Percentiles rank a stretch among this genome's conserved stretches.
Conservation (phyloP, 345 rosid genomes). For the Passiflora organensis region DNA sequence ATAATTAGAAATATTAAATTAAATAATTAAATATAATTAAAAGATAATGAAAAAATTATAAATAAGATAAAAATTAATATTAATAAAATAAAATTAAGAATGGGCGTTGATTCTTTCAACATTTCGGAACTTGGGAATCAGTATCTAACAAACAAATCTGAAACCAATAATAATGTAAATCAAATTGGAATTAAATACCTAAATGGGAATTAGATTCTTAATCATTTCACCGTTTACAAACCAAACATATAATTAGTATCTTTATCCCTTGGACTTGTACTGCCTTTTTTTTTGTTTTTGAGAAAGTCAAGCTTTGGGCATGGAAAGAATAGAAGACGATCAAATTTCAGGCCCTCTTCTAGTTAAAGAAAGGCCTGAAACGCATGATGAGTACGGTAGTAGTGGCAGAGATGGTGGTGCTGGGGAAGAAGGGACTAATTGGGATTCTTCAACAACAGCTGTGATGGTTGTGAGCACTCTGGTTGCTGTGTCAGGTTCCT, state of each 20-base stretch:
- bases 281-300: not conserved
- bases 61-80: too few species aligned
- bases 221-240: not conserved
- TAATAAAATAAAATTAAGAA: not conserved
- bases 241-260: too few species aligned
- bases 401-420: too few species aligned
- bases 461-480: conserved; percentile 25
- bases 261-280: not conserved
- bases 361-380: conserved; percentile 14
- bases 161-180: too few species aligned
- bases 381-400: too few species aligned
- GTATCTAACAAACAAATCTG: not conserved
- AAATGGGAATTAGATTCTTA: not conserved
- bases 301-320: conserved; percentile 7
- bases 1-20: too few species aligned
- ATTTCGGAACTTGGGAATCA: not conserved
- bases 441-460: conserved; percentile 20
- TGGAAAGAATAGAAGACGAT: conserved; percentile 15
- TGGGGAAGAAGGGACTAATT: conserved; percentile 1
- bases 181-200: not conserved
- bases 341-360: conserved; percentile 18
- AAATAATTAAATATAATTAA: too few species aligned
- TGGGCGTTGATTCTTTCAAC: not conserved
- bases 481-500: conserved; percentile 42
- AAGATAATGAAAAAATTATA: too few species aligned